Evolutionary conservation across 192 early-diverging fungal genomes (phyloP).

Genomic region (Coemansia guatemalensis): DNA sequence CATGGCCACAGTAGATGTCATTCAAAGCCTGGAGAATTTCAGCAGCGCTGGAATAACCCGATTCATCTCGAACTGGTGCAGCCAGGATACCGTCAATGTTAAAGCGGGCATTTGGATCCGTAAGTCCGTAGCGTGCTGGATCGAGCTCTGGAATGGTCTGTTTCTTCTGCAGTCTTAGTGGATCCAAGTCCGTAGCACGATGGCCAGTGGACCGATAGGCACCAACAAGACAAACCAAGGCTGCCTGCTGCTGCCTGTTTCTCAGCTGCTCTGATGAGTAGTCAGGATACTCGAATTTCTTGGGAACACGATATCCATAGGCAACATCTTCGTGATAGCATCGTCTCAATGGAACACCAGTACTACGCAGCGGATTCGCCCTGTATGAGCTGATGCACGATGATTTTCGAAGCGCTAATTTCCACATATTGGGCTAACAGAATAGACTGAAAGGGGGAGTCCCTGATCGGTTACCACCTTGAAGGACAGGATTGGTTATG

Average conservation of each 20-base stretch:
- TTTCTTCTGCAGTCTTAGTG: constrained; percentile 63
- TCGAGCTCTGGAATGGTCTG: constrained; percentile 70
- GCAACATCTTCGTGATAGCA: constrained; percentile 78
- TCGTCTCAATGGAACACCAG: constrained; percentile 11
- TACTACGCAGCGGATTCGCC: not conserved
- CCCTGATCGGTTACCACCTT: not conserved
- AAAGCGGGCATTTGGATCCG: constrained; percentile 56
- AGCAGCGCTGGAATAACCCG: constrained; percentile 60
- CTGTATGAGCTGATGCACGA: not conserved
- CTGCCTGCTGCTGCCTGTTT: constrained; percentile 83
- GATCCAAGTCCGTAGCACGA: constrained; percentile 81
- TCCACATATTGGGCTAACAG: constrained; percentile 14
- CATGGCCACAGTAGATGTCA: constrained; percentile 72
- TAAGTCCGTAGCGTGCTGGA: constrained; percentile 81
- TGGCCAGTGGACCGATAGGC: constrained; percentile 83
- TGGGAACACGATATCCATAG: constrained; percentile 87
- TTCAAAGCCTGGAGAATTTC: constrained; percentile 73
- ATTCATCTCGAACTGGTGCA: constrained; percentile 54
- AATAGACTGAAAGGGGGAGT: not conserved
- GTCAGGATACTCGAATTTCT: constrained; percentile 67
- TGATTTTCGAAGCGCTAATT: not conserved
- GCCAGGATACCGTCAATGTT: constrained; percentile 75
- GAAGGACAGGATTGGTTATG: not conserved
- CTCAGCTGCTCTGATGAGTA: constrained; percentile 76
- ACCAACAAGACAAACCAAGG: constrained; percentile 80